Base-by-base conservation (phyloP, 2,329 filamentous ascomycete species). In the Curvularia hawaiiensis region DNA sequence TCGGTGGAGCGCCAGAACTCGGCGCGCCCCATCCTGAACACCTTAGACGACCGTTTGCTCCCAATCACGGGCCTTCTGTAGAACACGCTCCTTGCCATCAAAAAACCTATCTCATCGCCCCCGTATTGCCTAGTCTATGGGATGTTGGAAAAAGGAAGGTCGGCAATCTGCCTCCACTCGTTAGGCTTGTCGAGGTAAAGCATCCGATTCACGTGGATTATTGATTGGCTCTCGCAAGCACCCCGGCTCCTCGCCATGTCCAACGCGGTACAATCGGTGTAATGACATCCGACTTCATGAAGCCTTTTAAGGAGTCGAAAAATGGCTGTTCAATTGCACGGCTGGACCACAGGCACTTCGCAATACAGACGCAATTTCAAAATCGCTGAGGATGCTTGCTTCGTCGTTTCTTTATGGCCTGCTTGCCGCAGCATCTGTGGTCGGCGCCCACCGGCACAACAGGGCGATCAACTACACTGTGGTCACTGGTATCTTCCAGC, bases 401-500 rank as follows among this genome's bases (percentile, higher is more conserved):
- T 61, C 64, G n/a, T 62, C 59, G 18, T 46, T 67, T 20, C 52
- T 68, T 1, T 63, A 59, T 50, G 48, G 54, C 50, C 57, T 67
- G 12, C 50, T 68, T n/a, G 61, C 65, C 35, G 58, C 65, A 18
- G 62, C 60, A 1, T 52, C 66, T 40, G 50, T 63, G 3, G 59
- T 53, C 44, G 50, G 53, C 47, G 62, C 64, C 16, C 59, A 62
- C 22, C 60, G 59, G n/a, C 63, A 57, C 16, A 49, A 58, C 39
- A 68, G 57, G n/a, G 63, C 83, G 54, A 81, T 88, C 69, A 82
- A 83, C 56, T 89, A 88, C 69, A 84, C 82, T 0, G 83, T 86
- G 0, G 79, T 90, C 0, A 77, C 79, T 0, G 87, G 85, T 0
- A 85, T 86, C 72, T 90, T 90, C 65, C 75, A 85, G 22, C 88